phyloP scores from a whole-genome alignment of 169 alveolate species.

The Plasmodium blacklocki region DNA sequence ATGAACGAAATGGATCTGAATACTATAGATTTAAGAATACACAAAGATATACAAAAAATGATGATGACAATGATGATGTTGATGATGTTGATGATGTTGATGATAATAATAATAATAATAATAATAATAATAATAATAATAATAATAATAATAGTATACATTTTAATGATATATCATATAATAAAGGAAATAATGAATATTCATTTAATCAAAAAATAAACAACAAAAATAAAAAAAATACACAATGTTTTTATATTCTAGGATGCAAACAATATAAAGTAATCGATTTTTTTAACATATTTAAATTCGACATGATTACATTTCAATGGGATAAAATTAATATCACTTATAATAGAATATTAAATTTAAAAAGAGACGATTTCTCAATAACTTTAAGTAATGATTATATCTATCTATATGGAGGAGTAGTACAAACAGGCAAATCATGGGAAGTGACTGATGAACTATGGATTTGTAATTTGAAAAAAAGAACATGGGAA shows the following conservation, averaged over 20 bases:
- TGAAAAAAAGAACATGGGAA: conserved; percentile 31
- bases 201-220: too few species aligned
- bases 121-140: not conserved
- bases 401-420: conserved; percentile 21
- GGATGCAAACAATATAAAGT: conserved; percentile 30
- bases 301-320: conserved; percentile 6
- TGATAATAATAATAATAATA: not conserved
- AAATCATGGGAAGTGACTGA: conserved; percentile 13
- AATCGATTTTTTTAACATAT: conserved; percentile 29
- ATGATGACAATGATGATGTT: too few species aligned
- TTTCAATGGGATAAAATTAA: conserved; percentile 41
- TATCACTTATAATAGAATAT: conserved; percentile 24
- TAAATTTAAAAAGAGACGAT: conserved; percentile 34
- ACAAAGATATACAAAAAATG: not conserved
- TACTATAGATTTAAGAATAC: too few species aligned
- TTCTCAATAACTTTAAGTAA: conserved; percentile 20
- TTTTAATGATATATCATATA: too few species aligned
- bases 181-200: too few species aligned
- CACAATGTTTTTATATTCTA: conserved; percentile 15
- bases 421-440: conserved; percentile 23
- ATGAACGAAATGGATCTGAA: too few species aligned
- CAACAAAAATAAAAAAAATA: not conserved
- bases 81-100: too few species aligned
- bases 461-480: conserved; percentile 42
- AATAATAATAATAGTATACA: not conserved